phyloP scores from a whole-genome alignment of 805 yeast species.

The Pichia nanzhaoensis region DNA sequence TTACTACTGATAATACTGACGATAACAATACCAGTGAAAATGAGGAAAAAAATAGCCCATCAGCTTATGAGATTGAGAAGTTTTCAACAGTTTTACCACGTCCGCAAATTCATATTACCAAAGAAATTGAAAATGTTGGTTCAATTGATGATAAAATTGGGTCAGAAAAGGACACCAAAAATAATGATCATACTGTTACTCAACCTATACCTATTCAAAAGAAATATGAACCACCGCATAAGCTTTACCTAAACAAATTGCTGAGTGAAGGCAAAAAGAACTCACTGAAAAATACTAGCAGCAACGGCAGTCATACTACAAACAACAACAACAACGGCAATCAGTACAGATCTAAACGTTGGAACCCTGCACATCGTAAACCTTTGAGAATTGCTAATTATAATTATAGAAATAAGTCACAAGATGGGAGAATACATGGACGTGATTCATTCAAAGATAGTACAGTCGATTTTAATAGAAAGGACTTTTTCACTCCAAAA shows the following conservation, averaged over 20 bases:
- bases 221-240: constrained; percentile 15
- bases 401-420: constrained; percentile 17
- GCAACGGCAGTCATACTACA: not conserved
- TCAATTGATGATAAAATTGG: constrained; percentile 3
- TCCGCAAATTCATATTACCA: not conserved
- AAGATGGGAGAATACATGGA: constrained; percentile 17
- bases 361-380: constrained; percentile 20
- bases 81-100: not conserved
- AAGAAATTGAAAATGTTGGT: not conserved
- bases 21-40: not conserved
- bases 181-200: not conserved
- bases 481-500: constrained; percentile 74
- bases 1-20: not conserved
- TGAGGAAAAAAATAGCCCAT: not conserved
- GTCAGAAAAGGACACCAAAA: not conserved
- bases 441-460: constrained; percentile 17
- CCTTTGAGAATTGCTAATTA: constrained; percentile 27
- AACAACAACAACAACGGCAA: constrained; percentile 1
- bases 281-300: not conserved
- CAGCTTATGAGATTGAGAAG: not conserved
- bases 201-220: constrained; percentile 6
- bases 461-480: constrained; percentile 43
- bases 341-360: constrained; percentile 15
- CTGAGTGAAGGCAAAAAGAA: not conserved
- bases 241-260: not conserved